Evolutionary conservation across 192 early-diverging fungal genomes (phyloP).

Genomic region (Backusella psychrophila): DNA sequence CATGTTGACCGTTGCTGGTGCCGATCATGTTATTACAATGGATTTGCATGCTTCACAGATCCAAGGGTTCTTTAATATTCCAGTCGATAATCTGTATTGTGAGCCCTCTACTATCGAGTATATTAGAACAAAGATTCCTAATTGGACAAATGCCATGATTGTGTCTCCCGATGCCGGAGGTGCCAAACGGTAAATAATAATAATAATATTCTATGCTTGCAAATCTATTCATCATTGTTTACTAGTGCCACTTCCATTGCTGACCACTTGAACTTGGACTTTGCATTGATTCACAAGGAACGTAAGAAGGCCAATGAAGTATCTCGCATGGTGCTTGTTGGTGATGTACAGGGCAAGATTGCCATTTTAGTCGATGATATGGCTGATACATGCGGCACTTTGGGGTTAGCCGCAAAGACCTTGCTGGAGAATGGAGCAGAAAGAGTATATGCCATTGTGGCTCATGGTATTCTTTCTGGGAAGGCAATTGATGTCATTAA

Average conservation of each 20-base stretch:
- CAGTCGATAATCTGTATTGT: conserved; percentile 91
- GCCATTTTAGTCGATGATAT: conserved; percentile 97
- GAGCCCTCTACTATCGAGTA: conserved; percentile 87
- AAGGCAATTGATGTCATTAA: conserved; percentile 89
- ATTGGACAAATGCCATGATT: conserved; percentile 72
- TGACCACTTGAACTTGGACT: conserved; percentile 87
- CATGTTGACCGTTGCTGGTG: conserved; percentile 93
- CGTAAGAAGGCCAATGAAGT: conserved; percentile 87
- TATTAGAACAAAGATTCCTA: conserved; percentile 73
- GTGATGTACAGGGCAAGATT: conserved; percentile 86
- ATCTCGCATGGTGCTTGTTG: conserved; percentile 90
- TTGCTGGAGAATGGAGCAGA: conserved; percentile 86
- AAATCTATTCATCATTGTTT: not conserved
- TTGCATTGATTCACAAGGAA: conserved; percentile 99
- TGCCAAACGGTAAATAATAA: conserved; percentile 71
- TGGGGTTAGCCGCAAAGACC: conserved; percentile 83
- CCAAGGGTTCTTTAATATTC: conserved; percentile 94
- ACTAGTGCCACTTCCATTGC: conserved; percentile 89
- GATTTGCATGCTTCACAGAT: conserved; percentile 93
- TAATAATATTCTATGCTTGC: not conserved
- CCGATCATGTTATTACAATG: conserved; percentile 98
- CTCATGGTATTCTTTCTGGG: conserved; percentile 91
- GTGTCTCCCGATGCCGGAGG: conserved; percentile 96
- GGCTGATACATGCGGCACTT: conserved; percentile 93
- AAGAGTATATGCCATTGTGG: conserved; percentile 91